phyloP scores from a whole-genome alignment of 192 early-diverging fungal species.

The Umbelopsis sp. region DNA sequence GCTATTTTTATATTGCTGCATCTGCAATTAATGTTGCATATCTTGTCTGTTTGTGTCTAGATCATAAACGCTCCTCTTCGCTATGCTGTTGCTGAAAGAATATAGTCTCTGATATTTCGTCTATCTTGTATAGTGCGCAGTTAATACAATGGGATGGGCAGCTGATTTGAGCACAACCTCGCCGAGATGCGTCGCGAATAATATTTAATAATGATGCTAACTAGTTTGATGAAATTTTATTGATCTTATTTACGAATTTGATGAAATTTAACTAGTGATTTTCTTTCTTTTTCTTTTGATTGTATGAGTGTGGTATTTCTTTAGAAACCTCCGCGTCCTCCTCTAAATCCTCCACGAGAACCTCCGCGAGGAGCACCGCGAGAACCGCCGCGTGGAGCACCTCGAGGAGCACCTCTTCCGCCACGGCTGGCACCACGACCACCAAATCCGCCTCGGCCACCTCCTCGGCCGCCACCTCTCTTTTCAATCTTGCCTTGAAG shows the following conservation, averaged over 20 bases:
- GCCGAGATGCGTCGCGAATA: too few species aligned
- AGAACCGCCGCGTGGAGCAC: constrained; percentile 47
- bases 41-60: too few species aligned
- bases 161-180: too few species aligned
- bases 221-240: constrained; percentile 10
- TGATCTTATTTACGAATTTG: constrained; percentile 18
- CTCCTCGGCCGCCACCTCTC: constrained; percentile 47
- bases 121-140: too few species aligned
- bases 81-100: too few species aligned
- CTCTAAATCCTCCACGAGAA: constrained; percentile 20
- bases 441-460: constrained; percentile 54
- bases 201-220: neutral
- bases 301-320: constrained; percentile 9
- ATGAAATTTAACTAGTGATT: neutral
- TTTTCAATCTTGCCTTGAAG: constrained; percentile 63
- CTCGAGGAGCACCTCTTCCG: constrained; percentile 50
- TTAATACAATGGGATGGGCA: too few species aligned
- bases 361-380: constrained; percentile 21
- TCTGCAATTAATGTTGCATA: too few species aligned
- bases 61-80: too few species aligned
- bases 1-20: too few species aligned
- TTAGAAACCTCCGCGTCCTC: constrained; percentile 15
- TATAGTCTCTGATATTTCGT: too few species aligned
- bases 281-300: too few species aligned
- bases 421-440: constrained; percentile 47